A percentile compares a stretch with the other conserved stretches of the same genome.
These are phyloP conservation scores for Eudorina sp. DNA, from an alignment of 139 green algal genomes.

Conservation along the genomic window DNA sequence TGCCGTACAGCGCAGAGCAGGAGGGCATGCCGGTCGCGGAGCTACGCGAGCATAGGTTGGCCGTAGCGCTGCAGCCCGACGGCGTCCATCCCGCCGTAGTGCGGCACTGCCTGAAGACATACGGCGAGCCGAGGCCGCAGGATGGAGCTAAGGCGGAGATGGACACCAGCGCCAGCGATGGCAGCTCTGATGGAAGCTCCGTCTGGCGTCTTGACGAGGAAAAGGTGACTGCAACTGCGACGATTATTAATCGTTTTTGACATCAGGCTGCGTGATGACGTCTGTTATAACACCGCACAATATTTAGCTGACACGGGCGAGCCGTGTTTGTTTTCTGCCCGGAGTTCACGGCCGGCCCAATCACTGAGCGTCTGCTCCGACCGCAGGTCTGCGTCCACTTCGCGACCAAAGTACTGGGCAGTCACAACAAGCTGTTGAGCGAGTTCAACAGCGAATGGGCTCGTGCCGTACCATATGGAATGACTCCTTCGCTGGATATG, in stretches of 20 bases:
- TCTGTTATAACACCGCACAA: neutral
- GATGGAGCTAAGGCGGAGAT: neutral
- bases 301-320: neutral
- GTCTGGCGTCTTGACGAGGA: constrained; percentile 39
- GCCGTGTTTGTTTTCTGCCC: neutral
- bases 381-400: constrained; percentile 61
- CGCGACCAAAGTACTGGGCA: constrained; percentile 53
- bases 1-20: constrained; percentile 43
- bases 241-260: neutral
- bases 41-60: constrained; percentile 21
- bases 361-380: neutral
- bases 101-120: constrained; percentile 70
- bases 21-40: constrained; percentile 27
- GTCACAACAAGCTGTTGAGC: neutral
- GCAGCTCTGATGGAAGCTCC: neutral
- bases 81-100: constrained; percentile 60
- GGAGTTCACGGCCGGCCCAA: neutral
- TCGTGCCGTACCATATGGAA: constrained; percentile 43
- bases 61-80: constrained; percentile 37
- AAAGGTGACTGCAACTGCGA: constrained; percentile 12
- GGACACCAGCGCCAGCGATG: neutral
- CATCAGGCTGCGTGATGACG: neutral
- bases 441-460: constrained; percentile 58
- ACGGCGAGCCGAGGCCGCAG: constrained; percentile 9
- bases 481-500: constrained; percentile 59